Conservation (phyloP, 306 rosid genomes). For the Ammopiptanthus mongolicus region DNA sequence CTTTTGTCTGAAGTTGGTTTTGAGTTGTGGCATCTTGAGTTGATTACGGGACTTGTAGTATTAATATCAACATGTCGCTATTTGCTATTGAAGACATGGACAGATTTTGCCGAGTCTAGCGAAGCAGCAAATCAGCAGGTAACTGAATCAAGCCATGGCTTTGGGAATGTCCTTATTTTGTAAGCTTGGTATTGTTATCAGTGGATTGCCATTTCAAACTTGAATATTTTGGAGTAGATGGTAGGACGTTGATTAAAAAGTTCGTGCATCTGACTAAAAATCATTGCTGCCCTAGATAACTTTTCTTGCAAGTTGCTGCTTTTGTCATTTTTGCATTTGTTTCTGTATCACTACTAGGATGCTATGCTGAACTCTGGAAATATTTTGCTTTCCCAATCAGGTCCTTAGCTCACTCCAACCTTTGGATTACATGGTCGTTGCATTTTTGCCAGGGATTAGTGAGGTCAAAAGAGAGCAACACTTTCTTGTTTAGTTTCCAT, state of each 20-base stretch:
- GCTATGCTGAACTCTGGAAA: constrained; percentile 23
- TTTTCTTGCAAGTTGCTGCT: constrained; percentile 11
- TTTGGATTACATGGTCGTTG: constrained; percentile 63
- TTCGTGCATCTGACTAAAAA: background rate
- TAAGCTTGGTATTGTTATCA: background rate
- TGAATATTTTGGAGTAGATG: background rate
- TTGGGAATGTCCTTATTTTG: constrained; percentile 2
- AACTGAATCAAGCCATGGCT: constrained; percentile 21
- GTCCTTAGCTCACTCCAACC: constrained; percentile 81
- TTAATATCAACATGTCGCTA: constrained; percentile 67
- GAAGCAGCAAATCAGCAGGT: constrained; percentile 91
- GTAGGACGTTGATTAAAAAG: background rate
- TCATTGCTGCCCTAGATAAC: background rate
- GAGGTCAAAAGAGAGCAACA: constrained; percentile 50
- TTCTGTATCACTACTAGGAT: background rate
- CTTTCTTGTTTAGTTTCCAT: background rate
- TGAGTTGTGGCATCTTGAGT: constrained; percentile 91
- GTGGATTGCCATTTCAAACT: background rate
- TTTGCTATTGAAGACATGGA: constrained; percentile 70
- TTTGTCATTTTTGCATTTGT: constrained; percentile 5
- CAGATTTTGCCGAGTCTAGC: constrained; percentile 86
- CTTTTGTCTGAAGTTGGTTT: constrained; percentile 60
- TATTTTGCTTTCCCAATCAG: constrained; percentile 42
- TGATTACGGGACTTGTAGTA: constrained; percentile 68
- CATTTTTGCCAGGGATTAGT: constrained; percentile 75